Evolutionary conservation across 352 stramenopile species (phyloP), one percentile per base, ranked within the genome.

Genomic region (Pythium apleroticum): DNA sequence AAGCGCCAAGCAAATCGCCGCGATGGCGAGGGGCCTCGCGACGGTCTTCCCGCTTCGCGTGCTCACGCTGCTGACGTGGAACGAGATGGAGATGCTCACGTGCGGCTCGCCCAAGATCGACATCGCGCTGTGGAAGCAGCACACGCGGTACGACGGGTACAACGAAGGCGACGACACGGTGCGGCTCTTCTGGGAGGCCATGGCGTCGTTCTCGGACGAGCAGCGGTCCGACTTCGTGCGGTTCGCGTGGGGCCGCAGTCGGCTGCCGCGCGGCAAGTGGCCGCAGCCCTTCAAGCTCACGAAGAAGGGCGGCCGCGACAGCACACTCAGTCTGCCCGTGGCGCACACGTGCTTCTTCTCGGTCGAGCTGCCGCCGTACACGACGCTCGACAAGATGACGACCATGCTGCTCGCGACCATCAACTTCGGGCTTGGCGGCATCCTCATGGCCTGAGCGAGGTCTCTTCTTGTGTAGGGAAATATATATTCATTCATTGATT

Each of bases 311-410:
- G 90, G 88, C 3, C 86, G 89, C 22, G 89, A 97, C 68, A 80
- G 76, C 55, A 89, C 68, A 14, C 68, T 84, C 24, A 93, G 87
- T 41, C 71, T 98, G n/a, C 93, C 92, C 0, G 89, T 98, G 10
- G 93, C 90, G 33, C 95, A 98, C 75, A 98, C 95, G 48, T 98
- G 95, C 73, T 98, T 98, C 78, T 98, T 98, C 72, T 96, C 89
- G 25, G 83, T 98, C 55, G 95, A 98, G 69, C 68, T 98, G 28
- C 95, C 95, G 30, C 88, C 89, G 17, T 98, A 98, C 75, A 94
- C 81, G 41, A 98, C 88, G 3, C 78, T 89, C 45, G 86, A 97
- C 28, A 88, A 86, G 50, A 98, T 98, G 91, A 83, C 78, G 28
- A 88, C 83, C 52, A 96, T 97, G 75, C 72, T 98, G 33, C 79